These are phyloP conservation scores for Pseudogymnoascus sp. DNA, from an alignment of 2,329 filamentous ascomycete genomes.

Conservation along the genomic window DNA sequence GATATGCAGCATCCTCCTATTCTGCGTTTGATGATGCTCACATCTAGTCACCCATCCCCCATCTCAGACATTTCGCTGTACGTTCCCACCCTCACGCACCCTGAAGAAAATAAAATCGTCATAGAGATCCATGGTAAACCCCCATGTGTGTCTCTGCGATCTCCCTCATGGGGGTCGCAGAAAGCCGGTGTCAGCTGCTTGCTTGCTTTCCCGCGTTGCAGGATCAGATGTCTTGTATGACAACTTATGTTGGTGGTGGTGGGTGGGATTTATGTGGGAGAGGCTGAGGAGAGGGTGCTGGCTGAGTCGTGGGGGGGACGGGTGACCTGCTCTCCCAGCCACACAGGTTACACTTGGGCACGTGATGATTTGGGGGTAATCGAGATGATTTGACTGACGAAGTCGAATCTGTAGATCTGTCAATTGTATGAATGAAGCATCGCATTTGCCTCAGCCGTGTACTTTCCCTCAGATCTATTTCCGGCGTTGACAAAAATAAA, in stretches of 20 bases:
- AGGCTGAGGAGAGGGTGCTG: not conserved
- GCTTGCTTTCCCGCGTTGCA: not conserved
- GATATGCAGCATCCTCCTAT: not conserved
- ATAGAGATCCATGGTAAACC: not conserved
- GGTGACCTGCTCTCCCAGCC: not conserved
- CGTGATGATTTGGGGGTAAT: not conserved
- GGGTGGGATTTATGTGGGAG: not conserved
- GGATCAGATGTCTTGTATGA: not conserved
- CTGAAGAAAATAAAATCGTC: not conserved
- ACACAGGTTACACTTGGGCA: not conserved
- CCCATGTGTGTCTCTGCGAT: not conserved
- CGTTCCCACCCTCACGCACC: not conserved
- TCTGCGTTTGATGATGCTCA: not conserved
- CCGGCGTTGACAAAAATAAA: not conserved
- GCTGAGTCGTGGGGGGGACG: not conserved
- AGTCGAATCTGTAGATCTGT: not conserved
- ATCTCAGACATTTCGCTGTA: not conserved
- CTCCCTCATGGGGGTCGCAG: not conserved
- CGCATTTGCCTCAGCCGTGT: not conserved
- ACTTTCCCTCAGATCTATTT: not conserved
- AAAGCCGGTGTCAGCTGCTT: slow-evolving; percentile 1
- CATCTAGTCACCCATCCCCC: not conserved
- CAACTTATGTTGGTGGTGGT: not conserved
- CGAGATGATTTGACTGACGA: not conserved
- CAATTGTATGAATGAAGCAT: not conserved